Base-by-base conservation (phyloP, 176 grass and related monocot genomes). In the Carex kokanica region DNA sequence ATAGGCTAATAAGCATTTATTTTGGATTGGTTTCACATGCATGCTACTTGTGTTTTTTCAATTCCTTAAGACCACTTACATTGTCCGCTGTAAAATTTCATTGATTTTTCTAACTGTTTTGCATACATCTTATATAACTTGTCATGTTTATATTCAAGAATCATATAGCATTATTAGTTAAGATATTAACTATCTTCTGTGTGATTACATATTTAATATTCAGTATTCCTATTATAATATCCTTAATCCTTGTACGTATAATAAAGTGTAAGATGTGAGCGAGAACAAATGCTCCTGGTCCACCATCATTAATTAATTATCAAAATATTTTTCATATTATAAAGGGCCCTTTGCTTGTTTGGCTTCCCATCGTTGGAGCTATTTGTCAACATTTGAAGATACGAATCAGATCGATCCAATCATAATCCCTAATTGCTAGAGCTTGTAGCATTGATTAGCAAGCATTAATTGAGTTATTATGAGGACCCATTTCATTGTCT, bases 391-490 rank as follows among this genome's bases (percentile, higher is more conserved):
- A 51, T 73, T 73, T 18, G 18, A 13, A 21, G 38, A 72, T 72
- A 45, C 18, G 68, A 1, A 73, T 73, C 15, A 25, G 41, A 49
- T 73, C 40, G 8, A 49, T 47, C n/a, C 5, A 51, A 74, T 25
- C 12, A 74, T 74, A 18, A 10, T 52, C 43, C 41, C 21, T 52
- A 2, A 32, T 24, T 74, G 21, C 17, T 52, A 74, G 0, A 52
- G 27, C 70, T 74, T 74, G 8, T 52, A 2, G 41, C 18, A 74
- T 74, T 74, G 1, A 74, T 51, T 72, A 72, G 21, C n/a, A 51
- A 25, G 4, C 20, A 74, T 49, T 73, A 73, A 74, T 74, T 51
- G 69, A 74, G 21, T 52, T 73, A 51, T 73, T 73, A 73, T 49
- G n/a, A 47, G 41, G 69, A 25, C 69, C 69, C 69, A n/a, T 73